Conservation (phyloP, 257 asterid genomes). For the Cordia subcordata region DNA sequence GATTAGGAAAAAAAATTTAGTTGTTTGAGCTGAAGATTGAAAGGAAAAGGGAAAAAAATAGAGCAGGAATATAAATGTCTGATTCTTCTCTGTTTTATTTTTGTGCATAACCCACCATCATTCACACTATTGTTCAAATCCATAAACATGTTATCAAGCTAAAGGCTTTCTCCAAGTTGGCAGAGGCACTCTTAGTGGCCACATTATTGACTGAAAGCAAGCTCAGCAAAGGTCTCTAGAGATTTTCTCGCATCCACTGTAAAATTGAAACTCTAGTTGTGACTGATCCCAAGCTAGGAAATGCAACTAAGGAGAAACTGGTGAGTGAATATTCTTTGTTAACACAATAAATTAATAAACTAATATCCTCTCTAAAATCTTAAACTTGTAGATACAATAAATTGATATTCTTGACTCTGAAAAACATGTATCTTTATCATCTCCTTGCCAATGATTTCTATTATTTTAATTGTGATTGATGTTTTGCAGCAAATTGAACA, state of each 20-base stretch:
- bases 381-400: no score
- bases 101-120: no score
- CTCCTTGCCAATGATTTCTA: neutral
- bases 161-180: slow-evolving; percentile 70
- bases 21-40: no score
- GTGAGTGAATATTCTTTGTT: slow-evolving; percentile 44
- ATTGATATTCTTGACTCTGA: neutral
- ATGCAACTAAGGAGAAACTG: slow-evolving; percentile 76
- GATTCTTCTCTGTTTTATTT: no score
- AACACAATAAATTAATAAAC: no score
- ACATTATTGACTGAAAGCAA: slow-evolving; percentile 60
- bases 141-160: slow-evolving; percentile 57
- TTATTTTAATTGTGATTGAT: neutral
- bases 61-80: no score
- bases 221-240: slow-evolving; percentile 75
- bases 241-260: slow-evolving; percentile 67
- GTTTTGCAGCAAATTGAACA: slow-evolving; percentile 71
- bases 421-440: neutral
- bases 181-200: slow-evolving; percentile 77
- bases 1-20: no score
- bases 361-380: no score
- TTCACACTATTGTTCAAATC: neutral
- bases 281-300: slow-evolving; percentile 87
- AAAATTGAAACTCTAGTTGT: slow-evolving; percentile 59
- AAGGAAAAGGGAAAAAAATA: no score